Evolutionary conservation across 2,329 filamentous ascomycete species (phyloP), one percentile per base, ranked within the genome.

Genomic region (Diaporthe longicolla): DNA sequence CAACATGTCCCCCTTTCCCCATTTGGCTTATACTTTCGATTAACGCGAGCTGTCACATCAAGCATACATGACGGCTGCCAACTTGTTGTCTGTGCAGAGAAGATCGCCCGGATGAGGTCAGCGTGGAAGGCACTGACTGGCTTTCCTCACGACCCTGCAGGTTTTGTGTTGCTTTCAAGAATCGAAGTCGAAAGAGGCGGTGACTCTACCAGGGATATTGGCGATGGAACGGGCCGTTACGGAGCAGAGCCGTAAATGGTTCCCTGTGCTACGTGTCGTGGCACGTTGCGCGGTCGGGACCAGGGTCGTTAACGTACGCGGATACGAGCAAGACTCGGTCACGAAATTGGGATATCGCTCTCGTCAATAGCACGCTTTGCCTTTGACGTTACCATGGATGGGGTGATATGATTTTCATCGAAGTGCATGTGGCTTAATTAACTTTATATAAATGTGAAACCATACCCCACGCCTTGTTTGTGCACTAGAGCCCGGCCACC

Each of bases 381-480:
- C n/a, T 19, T 54, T 40, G 21, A 35, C 21, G 48, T 68, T 52
- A 29, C 10, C 45, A 54, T 37, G 24, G 19, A 26, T 48, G 26
- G 29, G 15, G n/a, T 32, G 63, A 29, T 13, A 24, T 68, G n/a
- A 40, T 24, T 17, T 43, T 43, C 40, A 26, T 40, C 13, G 13
- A 26, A 40, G 24, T 54, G 32, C 63, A 68, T 68, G 63, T 54
- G 63, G 63, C 63, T 68, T 68, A 48, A 68, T 68, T 68, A 68
- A 54, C 32, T 54, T 37, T 68, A 68, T 68, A 40, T 68, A 21
- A 21, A 54, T 68, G 63, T 68, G 63, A 68, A 50, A 68, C 63
- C 63, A 13, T 54, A n/a, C 48, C 37, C 45, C 63, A 68, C 63
- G 63, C 48, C 63, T 52, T 37, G 10, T 40, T n/a, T 19, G 24